Conservation (phyloP, 2,329 filamentous ascomycete genomes). For the Paecilomyces variotii region DNA sequence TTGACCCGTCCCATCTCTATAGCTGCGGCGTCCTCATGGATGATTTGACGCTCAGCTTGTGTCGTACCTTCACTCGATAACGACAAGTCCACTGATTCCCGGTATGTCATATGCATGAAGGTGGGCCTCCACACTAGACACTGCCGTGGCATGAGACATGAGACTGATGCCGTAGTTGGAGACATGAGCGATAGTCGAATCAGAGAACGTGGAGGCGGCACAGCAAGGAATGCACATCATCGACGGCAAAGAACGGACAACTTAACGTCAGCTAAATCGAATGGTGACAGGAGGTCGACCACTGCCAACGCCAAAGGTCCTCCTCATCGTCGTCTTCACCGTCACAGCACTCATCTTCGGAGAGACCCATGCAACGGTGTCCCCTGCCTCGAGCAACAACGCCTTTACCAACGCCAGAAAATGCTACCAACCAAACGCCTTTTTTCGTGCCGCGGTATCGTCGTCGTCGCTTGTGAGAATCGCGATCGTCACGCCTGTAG, state of each 20-base stretch:
- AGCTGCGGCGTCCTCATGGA: constrained; percentile 6
- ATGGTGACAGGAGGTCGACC: constrained; percentile 54
- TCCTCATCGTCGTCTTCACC: constrained; percentile 59
- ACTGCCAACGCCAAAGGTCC: constrained; percentile 53
- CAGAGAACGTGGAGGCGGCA: not conserved
- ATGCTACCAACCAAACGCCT: constrained; percentile 28
- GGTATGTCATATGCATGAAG: not conserved
- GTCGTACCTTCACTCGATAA: constrained; percentile 4
- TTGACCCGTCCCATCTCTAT: constrained; percentile 45
- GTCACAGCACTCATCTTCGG: constrained; percentile 48
- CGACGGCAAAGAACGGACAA: not conserved
- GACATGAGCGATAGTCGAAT: not conserved
- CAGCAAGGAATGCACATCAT: not conserved
- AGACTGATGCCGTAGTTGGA: not conserved
- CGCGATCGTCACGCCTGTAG: constrained; percentile 27
- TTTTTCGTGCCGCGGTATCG: constrained; percentile 22
- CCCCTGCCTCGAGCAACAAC: constrained; percentile 23
- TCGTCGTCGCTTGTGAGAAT: constrained; percentile 26
- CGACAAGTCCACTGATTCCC: not conserved
- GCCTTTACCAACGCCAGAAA: constrained; percentile 37
- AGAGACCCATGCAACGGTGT: constrained; percentile 22
- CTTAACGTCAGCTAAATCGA: constrained; percentile 15
- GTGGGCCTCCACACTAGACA: not conserved
- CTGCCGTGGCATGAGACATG: not conserved
- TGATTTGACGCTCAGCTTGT: constrained; percentile 1